A percentile compares a stretch with the other conserved stretches of the same genome.
Conservation (phyloP, 1,139 yeast species). For the Magnusiomyces ingens region DNA sequence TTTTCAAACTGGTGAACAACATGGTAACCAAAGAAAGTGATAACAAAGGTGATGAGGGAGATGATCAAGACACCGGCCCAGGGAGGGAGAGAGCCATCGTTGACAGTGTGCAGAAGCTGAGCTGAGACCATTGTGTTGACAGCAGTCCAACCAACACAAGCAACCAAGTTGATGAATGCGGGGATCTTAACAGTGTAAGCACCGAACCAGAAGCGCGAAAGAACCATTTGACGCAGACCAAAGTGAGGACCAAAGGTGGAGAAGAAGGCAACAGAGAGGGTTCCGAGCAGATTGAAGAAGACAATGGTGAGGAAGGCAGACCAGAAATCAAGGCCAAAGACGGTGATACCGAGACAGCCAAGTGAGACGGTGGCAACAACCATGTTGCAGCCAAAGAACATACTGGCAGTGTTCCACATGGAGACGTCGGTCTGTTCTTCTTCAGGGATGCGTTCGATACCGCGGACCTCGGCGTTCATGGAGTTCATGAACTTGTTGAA, state of each 20-base stretch:
- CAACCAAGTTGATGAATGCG: slow-evolving; percentile 68
- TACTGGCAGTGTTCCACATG: slow-evolving; percentile 64
- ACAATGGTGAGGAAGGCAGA: slow-evolving; percentile 55
- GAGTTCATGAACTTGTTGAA: too few species aligned
- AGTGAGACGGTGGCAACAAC: slow-evolving; percentile 78
- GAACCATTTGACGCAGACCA: slow-evolving; percentile 83
- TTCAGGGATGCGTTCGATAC: slow-evolving; percentile 62
- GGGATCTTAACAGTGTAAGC: slow-evolving; percentile 68
- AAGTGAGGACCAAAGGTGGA: slow-evolving; percentile 77
- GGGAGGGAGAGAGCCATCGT: slow-evolving; percentile 62
- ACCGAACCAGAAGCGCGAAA: slow-evolving; percentile 75
- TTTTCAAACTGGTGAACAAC: slow-evolving; percentile 78
- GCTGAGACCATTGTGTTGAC: slow-evolving; percentile 89
- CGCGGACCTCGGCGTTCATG: slow-evolving; percentile 48
- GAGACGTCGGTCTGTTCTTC: slow-evolving; percentile 60
- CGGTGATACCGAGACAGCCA: slow-evolving; percentile 67
- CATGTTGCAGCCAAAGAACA: slow-evolving; percentile 92
- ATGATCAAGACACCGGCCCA: slow-evolving; percentile 87
- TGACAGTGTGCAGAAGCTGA: slow-evolving; percentile 71
- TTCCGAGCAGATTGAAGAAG: slow-evolving; percentile 69
- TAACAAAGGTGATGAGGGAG: slow-evolving; percentile 58
- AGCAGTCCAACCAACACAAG: slow-evolving; percentile 95
- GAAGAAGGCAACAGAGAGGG: slow-evolving; percentile 72
- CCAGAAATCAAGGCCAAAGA: slow-evolving; percentile 53
- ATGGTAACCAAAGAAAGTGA: slow-evolving; percentile 82